These are phyloP conservation scores for Plectosphaerella cucumerina DNA, from an alignment of 2,329 filamentous ascomycete species.

Conservation along the genomic window DNA sequence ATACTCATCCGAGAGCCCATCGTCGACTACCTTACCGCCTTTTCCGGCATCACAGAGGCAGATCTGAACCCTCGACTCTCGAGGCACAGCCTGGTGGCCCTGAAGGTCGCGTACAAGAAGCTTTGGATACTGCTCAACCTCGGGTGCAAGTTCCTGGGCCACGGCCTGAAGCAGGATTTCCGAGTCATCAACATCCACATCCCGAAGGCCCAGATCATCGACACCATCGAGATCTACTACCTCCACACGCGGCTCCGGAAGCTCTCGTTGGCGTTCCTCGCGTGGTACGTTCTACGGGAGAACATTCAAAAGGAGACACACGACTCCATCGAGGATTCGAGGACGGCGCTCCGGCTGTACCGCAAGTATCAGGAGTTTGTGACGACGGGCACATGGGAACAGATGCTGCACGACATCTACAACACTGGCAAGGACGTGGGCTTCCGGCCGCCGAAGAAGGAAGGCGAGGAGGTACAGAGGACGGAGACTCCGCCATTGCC, in stretches of 20 bases:
- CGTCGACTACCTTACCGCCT: conserved; percentile 91
- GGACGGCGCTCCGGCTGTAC: conserved; percentile 83
- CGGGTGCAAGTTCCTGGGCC: conserved; percentile 89
- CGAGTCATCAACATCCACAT: conserved; percentile 98
- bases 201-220: conserved; percentile 83
- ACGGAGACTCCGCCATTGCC: conserved; percentile 52
- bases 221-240: conserved; percentile 90
- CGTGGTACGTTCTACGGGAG: conserved; percentile 86
- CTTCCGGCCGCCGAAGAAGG: conserved; percentile 47
- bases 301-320: conserved; percentile 91
- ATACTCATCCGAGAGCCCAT: conserved; percentile 87
- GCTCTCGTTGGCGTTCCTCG: conserved; percentile 84
- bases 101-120: conserved; percentile 96
- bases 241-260: conserved; percentile 78
- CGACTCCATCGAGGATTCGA: conserved; percentile 92
- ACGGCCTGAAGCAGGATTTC: conserved; percentile 92
- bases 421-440: conserved; percentile 41
- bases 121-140: conserved; percentile 95
- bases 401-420: conserved; percentile 86
- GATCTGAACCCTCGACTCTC: conserved; percentile 80
- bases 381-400: conserved; percentile 77
- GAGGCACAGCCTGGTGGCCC: conserved; percentile 74
- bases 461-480: conserved; percentile 38
- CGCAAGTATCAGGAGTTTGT: conserved; percentile 86
- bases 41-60: conserved; percentile 82